These are phyloP conservation scores for Fragaria vesca DNA, from an alignment of 306 rosid species.

Conservation along the genomic window DNA sequence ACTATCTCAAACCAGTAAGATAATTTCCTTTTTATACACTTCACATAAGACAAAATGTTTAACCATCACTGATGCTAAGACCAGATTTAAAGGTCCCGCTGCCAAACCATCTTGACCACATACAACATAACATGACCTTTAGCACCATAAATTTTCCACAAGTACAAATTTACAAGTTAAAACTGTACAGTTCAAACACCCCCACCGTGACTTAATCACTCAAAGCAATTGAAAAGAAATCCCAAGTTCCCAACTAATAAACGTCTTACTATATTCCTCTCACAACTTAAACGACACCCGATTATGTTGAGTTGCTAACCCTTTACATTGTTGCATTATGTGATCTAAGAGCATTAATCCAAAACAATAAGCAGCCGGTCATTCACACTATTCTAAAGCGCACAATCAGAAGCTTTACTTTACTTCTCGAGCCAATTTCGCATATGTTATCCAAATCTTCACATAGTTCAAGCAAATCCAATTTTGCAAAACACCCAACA, in stretches of 20 bases:
- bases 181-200: not conserved
- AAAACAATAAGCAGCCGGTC: not conserved
- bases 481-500: not conserved
- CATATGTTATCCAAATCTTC: not conserved
- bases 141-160: not conserved
- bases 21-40: not conserved
- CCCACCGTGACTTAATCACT: not conserved
- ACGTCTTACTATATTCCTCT: not conserved
- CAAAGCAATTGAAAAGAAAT: not conserved
- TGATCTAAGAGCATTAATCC: not conserved
- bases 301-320: not conserved
- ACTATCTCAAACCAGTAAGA: not conserved
- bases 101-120: not conserved
- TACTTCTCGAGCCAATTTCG: not conserved
- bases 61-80: not conserved
- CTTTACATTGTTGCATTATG: not conserved
- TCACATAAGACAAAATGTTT: not conserved
- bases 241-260: not conserved
- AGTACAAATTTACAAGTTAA: not conserved
- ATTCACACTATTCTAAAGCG: not conserved
- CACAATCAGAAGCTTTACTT: not conserved
- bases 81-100: not conserved
- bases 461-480: not conserved
- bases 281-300: not conserved
- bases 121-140: not conserved